Percentiles rank a stretch among this genome's conserved stretches.
Conservation (phyloP, 208 protist genomes). For the Wallacemonas sp. region DNA sequence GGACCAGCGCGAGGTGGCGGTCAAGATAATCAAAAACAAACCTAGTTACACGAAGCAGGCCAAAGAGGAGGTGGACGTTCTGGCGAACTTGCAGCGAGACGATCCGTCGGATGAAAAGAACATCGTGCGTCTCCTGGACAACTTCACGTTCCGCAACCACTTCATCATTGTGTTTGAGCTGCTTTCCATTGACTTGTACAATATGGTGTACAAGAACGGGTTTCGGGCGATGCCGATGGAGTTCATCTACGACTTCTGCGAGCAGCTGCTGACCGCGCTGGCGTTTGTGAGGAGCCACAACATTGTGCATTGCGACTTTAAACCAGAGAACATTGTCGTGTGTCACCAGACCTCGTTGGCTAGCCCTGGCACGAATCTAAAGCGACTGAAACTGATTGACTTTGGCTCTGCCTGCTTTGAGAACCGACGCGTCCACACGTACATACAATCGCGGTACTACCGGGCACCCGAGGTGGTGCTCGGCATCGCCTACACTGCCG, state of each 20-base stretch:
- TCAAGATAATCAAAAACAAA: conserved; percentile 90
- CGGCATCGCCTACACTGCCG: conserved; percentile 76
- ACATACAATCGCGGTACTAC: conserved; percentile 94
- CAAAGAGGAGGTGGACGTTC: conserved; percentile 81
- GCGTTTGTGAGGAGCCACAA: conserved; percentile 56
- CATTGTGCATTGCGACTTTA: conserved; percentile 97
- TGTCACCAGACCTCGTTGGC: conserved; percentile 1
- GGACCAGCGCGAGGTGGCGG: conserved; percentile 43
- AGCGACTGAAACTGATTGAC: conserved; percentile 97
- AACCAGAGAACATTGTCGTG: conserved; percentile 97
- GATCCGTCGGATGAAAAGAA: conserved; percentile 68
- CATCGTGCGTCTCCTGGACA: conserved; percentile 68
- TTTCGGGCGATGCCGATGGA: conserved; percentile 76
- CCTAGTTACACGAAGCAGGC: conserved; percentile 81
- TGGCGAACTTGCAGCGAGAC: conserved; percentile 51
- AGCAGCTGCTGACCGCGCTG: conserved; percentile 68
- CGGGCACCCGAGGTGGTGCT: conserved; percentile 92
- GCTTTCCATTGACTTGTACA: conserved; percentile 71
- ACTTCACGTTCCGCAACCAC: conserved; percentile 73
- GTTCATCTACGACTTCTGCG: conserved; percentile 71
- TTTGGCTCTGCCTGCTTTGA: conserved; percentile 96
- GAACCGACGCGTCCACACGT: conserved; percentile 91
- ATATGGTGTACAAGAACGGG: conserved; percentile 60
- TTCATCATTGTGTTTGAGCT: conserved; percentile 80
- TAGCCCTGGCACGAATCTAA: conserved; percentile 25